Base-by-base conservation (phyloP, 495 filamentous ascomycete species). In the Neurospora sp. region DNA sequence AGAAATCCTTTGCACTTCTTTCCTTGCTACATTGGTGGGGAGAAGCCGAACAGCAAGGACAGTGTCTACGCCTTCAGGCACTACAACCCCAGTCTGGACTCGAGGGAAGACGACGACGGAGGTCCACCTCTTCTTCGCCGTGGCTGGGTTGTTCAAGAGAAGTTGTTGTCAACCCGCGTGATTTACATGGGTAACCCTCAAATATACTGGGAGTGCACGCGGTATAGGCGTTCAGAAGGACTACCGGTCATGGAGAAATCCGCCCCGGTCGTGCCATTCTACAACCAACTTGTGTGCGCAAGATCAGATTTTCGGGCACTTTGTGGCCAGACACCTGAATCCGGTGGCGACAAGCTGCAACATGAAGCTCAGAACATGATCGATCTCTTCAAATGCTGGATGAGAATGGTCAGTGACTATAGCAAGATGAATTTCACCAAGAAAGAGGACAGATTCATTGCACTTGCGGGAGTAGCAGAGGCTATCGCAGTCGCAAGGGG, bases 381-480 rank as follows among this genome's bases (percentile, higher is more conserved):
- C 1, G 0, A 9, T 10, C 17, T 45, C n/a, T 10, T 0, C 44
- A 45, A 45, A 45, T 45, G 8, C 3, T 45, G 44, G 44, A 45
- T 10, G n/a, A 4, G 44, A 10, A 20, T 73, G 22, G 70, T 73
- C 3, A 27, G 71, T 1, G 71, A 70, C 38, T 74, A 74, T 5
- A 8, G 31, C 16, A n/a, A 37, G 2, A 68, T 31, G n/a, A 42
- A 38, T 3, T 68, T 78, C 9, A 75, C 75, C 1, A 74, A 75
- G 37, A 68, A 72, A 40, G 70, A 40, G 8, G 76, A 78, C 27
- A 68, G 69, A 0, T 69, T 76, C 35, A 73, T 76, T 39, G 75
- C 76, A 2, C 48, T 78, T 1, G 74, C 75, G 5, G 76, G 75
- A 20, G 59, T 78, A 7, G 76, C 76, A 1, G 40, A 65, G 38